phyloP scores from a whole-genome alignment of 2,329 filamentous ascomycete species.

The Ceratocystis huliohia region DNA sequence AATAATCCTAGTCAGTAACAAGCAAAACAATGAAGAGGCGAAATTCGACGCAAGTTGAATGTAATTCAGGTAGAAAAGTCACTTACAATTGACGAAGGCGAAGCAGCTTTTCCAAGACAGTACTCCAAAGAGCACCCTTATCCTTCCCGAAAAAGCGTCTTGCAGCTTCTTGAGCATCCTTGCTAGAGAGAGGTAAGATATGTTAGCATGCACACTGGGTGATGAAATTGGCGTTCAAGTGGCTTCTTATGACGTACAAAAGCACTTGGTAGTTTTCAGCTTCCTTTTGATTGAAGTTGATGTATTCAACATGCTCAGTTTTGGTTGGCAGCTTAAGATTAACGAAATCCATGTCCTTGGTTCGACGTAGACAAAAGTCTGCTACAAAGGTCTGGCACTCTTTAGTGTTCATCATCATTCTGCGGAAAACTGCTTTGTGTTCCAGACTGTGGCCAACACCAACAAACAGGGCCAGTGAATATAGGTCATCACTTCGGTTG shows the following conservation, averaged over 20 bases:
- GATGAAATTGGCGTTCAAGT: not conserved
- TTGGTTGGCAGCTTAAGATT: slow-evolving; percentile 67
- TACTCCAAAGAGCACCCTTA: slow-evolving; percentile 20
- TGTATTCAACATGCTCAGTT: slow-evolving; percentile 62
- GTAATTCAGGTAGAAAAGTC: slow-evolving; percentile 21
- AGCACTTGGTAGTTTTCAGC: slow-evolving; percentile 65
- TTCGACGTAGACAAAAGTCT: slow-evolving; percentile 67
- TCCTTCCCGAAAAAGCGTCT: slow-evolving; percentile 39
- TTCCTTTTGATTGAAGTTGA: slow-evolving; percentile 62
- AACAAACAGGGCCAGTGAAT: slow-evolving; percentile 67
- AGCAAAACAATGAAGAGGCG: slow-evolving; percentile 22
- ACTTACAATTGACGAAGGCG: slow-evolving; percentile 61
- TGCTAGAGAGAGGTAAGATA: slow-evolving; percentile 29
- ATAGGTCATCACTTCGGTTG: slow-evolving; percentile 70
- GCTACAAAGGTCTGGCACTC: slow-evolving; percentile 66
- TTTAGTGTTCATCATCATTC: slow-evolving; percentile 49
- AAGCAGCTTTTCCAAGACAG: slow-evolving; percentile 67
- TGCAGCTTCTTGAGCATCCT: slow-evolving; percentile 48
- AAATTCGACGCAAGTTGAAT: not conserved
- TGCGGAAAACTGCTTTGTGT: slow-evolving; percentile 59
- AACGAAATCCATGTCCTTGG: slow-evolving; percentile 80
- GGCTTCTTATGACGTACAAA: slow-evolving; percentile 35
- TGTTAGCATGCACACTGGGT: not conserved
- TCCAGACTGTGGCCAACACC: slow-evolving; percentile 64
- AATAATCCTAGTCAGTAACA: slow-evolving; percentile 13